Percentiles rank a stretch among this genome's conserved stretches.
These are phyloP conservation scores for Solanum dulcamara DNA, from an alignment of 257 asterid species.

Conservation along the genomic window DNA sequence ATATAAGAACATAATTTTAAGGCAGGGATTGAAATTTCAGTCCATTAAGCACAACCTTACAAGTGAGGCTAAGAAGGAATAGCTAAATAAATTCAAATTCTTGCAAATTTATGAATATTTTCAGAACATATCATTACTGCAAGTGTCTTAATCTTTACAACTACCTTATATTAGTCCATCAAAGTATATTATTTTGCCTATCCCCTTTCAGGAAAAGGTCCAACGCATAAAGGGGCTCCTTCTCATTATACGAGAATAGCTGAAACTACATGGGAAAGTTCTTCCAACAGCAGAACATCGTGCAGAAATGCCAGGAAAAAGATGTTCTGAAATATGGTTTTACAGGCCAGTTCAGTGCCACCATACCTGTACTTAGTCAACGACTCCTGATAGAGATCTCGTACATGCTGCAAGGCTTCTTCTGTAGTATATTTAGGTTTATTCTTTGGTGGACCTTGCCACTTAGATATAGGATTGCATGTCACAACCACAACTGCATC, in stretches of 20 bases:
- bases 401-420: constrained; percentile 68
- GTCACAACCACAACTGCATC: constrained; percentile 84
- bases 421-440: constrained; percentile 57
- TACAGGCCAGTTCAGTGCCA: not conserved
- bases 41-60: not conserved
- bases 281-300: not conserved
- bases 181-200: not conserved
- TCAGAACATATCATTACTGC: not conserved
- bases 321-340: not conserved
- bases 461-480: constrained; percentile 74
- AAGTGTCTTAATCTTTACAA: not conserved
- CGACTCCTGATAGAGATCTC: constrained; percentile 62
- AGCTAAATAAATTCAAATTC: not conserved
- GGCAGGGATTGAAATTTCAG: not conserved
- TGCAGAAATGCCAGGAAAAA: not conserved
- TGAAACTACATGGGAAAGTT: not conserved
- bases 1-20: not conserved
- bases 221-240: not conserved
- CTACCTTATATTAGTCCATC: not conserved
- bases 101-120: not conserved
- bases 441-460: constrained; percentile 67
- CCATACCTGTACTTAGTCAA: constrained; percentile 53
- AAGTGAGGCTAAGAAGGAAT: not conserved
- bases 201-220: not conserved
- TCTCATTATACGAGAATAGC: not conserved